These are phyloP conservation scores for Tolypocladium capitatum DNA, from an alignment of 2,329 filamentous ascomycete species.

Conservation along the genomic window DNA sequence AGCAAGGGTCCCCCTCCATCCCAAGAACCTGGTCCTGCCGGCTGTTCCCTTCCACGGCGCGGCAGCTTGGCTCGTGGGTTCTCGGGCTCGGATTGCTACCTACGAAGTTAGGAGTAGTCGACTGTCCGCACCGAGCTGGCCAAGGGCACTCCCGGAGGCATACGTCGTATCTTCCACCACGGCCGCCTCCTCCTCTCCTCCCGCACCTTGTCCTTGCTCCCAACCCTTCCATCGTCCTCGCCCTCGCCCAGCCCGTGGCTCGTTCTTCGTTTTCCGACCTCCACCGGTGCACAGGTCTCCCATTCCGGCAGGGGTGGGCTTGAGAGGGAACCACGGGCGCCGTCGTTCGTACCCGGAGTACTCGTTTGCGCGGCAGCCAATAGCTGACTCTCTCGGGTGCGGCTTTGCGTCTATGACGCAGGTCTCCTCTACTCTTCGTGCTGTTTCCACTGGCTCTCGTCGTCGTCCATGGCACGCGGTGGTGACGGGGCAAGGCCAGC, in stretches of 20 bases:
- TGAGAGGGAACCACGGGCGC: conserved; percentile 2
- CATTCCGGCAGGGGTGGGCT: conserved; percentile 2
- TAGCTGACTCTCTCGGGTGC: not conserved
- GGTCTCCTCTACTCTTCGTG: not conserved
- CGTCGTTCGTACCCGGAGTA: not conserved
- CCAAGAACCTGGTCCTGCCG: not conserved
- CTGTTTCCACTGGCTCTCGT: not conserved
- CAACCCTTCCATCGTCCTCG: not conserved
- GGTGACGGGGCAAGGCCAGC: not conserved
- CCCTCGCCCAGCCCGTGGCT: not conserved
- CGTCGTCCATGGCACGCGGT: too few species aligned
- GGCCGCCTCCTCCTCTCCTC: not conserved
- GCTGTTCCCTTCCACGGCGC: not conserved
- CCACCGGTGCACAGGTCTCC: not conserved
- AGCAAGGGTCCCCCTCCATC: not conserved
- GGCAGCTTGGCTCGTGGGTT: not conserved
- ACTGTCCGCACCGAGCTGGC: not conserved
- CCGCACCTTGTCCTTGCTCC: not conserved
- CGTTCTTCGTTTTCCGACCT: not conserved
- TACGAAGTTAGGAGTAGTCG: not conserved
- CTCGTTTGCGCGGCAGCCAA: not conserved
- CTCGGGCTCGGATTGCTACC: not conserved
- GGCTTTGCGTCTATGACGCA: conserved; percentile 1
- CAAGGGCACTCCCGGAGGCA: not conserved
- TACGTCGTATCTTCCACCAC: not conserved